These are phyloP conservation scores for Castanea crenata DNA, from an alignment of 306 rosid genomes.

Conservation along the genomic window DNA sequence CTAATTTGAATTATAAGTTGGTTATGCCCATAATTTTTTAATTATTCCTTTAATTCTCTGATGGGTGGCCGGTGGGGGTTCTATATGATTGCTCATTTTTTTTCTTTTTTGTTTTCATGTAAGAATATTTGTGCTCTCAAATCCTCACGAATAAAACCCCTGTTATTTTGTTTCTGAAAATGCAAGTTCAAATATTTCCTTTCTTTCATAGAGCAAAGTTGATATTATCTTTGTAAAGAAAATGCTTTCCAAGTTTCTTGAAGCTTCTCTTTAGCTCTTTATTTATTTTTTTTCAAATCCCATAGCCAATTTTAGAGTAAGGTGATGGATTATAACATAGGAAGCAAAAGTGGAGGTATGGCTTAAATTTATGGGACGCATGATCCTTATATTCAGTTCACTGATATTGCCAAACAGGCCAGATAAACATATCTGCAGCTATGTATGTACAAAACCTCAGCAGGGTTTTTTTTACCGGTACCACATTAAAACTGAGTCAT, in stretches of 20 bases:
- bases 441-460: not conserved
- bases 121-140: not conserved
- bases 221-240: not conserved
- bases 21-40: conserved; percentile 11
- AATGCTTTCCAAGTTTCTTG: not conserved
- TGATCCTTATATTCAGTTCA: not conserved
- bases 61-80: conserved; percentile 11
- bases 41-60: conserved; percentile 8
- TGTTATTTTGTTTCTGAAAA: not conserved
- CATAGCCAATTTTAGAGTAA: not conserved
- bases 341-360: not conserved
- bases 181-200: not conserved
- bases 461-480: not conserved
- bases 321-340: not conserved
- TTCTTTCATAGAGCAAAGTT: not conserved
- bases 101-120: not conserved
- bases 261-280: not conserved
- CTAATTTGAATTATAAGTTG: conserved; percentile 10
- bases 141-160: not conserved
- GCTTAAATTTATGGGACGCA: not conserved
- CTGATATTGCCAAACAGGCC: not conserved
- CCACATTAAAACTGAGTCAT: not conserved
- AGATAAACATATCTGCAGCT: not conserved
- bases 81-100: not conserved
- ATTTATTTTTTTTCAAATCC: no score